These are phyloP conservation scores for Meredithiella fracta DNA, from an alignment of 2,329 filamentous ascomycete genomes.

Conservation along the genomic window DNA sequence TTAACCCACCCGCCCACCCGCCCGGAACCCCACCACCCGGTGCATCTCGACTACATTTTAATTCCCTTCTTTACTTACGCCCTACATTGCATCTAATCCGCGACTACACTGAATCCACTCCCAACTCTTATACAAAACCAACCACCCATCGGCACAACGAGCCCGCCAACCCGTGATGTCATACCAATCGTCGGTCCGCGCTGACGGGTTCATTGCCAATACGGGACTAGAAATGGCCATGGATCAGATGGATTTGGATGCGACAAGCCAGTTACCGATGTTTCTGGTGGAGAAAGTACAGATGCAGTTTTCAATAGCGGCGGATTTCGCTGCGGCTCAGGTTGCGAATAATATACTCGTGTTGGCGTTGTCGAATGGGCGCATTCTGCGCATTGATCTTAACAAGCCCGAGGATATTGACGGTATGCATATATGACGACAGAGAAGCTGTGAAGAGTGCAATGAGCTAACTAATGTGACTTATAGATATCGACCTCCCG, in stretches of 20 bases:
- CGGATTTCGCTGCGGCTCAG: constrained; percentile 90
- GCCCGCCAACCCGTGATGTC: constrained; percentile 35
- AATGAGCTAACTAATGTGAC: background rate
- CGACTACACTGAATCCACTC: no score
- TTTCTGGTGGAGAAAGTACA: constrained; percentile 89
- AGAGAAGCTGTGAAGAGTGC: background rate
- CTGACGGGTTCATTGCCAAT: constrained; percentile 52
- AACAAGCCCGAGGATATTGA: constrained; percentile 93
- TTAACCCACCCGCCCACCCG: no score
- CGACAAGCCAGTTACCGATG: constrained; percentile 57
- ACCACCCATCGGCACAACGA: no score
- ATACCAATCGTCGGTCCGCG: constrained; percentile 31
- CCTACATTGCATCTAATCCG: no score
- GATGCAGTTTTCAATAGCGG: constrained; percentile 84
- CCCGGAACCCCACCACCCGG: no score
- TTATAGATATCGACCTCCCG: constrained; percentile 80
- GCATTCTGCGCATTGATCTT: constrained; percentile 85
- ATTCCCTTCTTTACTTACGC: no score
- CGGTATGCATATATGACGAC: constrained; percentile 31
- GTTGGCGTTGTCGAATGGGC: constrained; percentile 76
- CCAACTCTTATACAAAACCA: no score
- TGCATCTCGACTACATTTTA: no score
- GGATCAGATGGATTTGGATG: constrained; percentile 29
- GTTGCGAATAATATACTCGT: constrained; percentile 96
- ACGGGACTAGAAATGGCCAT: constrained; percentile 35